Conservation (phyloP, 2,329 filamentous ascomycete genomes). For the Triangularia verruculosa region DNA sequence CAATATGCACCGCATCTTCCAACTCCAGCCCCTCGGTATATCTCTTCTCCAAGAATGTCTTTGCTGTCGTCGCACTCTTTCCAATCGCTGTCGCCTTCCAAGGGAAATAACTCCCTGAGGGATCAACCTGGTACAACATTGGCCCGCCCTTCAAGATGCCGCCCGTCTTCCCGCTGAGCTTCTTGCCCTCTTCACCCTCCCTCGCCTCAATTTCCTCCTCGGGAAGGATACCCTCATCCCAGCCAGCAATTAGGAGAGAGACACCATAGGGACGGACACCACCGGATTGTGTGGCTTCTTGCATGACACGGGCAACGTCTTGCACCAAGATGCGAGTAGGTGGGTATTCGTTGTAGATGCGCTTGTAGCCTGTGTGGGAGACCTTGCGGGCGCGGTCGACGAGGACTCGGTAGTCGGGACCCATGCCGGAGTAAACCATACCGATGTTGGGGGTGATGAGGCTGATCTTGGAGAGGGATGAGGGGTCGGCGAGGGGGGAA, state of each 20-base stretch:
- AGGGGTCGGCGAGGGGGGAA: conserved; percentile 91
- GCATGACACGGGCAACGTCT: conserved; percentile 95
- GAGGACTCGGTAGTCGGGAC: conserved; percentile 94
- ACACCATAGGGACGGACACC: conserved; percentile 97
- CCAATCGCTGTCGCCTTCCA: conserved; percentile 99
- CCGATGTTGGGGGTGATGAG: conserved; percentile 98
- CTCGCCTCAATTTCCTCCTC: conserved; percentile 66
- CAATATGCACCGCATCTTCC: conserved; percentile 98
- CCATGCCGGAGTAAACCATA: conserved; percentile 99
- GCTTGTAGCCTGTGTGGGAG: conserved; percentile 97
- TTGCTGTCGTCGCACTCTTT: conserved; percentile 96
- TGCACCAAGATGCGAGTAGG: conserved; percentile 98
- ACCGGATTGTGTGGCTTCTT: conserved; percentile 96
- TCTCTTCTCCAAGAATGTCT: conserved; percentile 98
- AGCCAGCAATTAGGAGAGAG: conserved; percentile 90
- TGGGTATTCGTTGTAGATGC: conserved; percentile 99
- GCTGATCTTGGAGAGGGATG: conserved; percentile 94
- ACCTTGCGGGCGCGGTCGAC: conserved; percentile 98
- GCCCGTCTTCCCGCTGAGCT: conserved; percentile 80
- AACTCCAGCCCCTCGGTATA: conserved; percentile 96
- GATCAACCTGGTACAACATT: conserved; percentile 97
- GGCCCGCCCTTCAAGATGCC: conserved; percentile 94
- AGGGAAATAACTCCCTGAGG: conserved; percentile 97
- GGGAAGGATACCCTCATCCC: conserved; percentile 94
- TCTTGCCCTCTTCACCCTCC: conserved; percentile 65